Evolutionary conservation across 148 eudicot species (phyloP).

Genomic region (Rhododendron williamsianum): DNA sequence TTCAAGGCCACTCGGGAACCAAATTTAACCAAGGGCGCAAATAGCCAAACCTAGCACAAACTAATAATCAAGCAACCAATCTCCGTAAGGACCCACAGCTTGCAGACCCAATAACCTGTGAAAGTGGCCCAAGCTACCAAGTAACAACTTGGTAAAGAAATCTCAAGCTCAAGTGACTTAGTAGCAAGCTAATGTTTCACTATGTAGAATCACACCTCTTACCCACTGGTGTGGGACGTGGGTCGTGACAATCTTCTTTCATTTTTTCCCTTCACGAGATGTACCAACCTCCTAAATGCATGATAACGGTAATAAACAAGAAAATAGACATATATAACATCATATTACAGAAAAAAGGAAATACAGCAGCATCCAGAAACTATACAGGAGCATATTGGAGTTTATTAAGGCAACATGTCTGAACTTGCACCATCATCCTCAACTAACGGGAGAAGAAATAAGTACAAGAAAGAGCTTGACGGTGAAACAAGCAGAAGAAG

Average conservation of each 20-base stretch:
- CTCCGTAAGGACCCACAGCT: not conserved
- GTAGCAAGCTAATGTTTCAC: not conserved
- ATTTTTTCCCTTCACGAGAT: not conserved
- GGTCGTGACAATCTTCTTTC: not conserved
- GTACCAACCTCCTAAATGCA: not conserved
- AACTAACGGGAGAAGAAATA: not conserved
- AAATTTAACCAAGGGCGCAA: not conserved
- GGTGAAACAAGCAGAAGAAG: not conserved
- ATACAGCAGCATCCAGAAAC: conserved; percentile 9
- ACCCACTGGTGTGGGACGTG: not conserved
- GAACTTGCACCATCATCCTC: not conserved
- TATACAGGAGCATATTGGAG: conserved; percentile 2
- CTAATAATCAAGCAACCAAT: not conserved
- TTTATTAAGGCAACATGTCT: conserved; percentile 8
- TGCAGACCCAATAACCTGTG: not conserved
- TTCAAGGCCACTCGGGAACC: not conserved
- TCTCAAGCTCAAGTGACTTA: not conserved
- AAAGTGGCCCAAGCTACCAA: not conserved
- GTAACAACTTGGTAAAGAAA: not conserved
- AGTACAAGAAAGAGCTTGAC: not conserved
- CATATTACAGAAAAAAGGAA: not conserved
- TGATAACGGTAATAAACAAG: not conserved
- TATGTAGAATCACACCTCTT: not conserved
- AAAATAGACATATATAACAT: not conserved
- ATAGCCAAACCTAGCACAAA: not conserved